phyloP scores from a whole-genome alignment of 1,284 basidiomycete genomes.

The Termitomyces sp. region DNA sequence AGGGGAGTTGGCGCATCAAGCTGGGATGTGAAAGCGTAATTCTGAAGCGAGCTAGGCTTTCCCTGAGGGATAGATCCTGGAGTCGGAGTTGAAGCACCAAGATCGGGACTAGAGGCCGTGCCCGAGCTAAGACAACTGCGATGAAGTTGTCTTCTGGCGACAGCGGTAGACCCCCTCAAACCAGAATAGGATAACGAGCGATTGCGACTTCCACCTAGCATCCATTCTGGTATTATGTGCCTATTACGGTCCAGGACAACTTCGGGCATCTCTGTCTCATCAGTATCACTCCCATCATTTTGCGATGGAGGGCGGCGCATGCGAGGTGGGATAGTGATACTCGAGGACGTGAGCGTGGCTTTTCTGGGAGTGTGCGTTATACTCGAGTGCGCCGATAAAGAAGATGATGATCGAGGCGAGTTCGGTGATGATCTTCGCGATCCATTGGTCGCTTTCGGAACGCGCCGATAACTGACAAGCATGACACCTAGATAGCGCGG shows the following conservation, averaged over 20 bases:
- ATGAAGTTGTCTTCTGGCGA: constrained; percentile 29
- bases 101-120: constrained; percentile 63
- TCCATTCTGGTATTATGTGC: constrained; percentile 95
- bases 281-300: constrained; percentile 42
- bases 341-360: constrained; percentile 14
- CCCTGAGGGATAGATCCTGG: constrained; percentile 15
- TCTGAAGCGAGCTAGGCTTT: constrained; percentile 38
- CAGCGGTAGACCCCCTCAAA: constrained; percentile 22
- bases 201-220: constrained; percentile 57
- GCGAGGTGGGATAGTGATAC: constrained; percentile 13
- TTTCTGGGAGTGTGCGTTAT: constrained; percentile 35
- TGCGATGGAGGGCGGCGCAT: constrained; percentile 8
- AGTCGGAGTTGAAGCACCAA: constrained; percentile 32
- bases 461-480: constrained; percentile 91
- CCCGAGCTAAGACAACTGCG: constrained; percentile 42
- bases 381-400: constrained; percentile 18
- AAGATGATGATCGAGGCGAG: constrained; percentile 19
- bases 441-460: constrained; percentile 41
- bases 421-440: constrained; percentile 22
- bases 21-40: constrained; percentile 32
- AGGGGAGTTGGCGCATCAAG: constrained; percentile 47
- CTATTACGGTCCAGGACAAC: constrained; percentile 90
- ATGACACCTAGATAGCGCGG: constrained; percentile 97
- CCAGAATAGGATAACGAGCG: constrained; percentile 51
- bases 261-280: constrained; percentile 78